A percentile compares a stretch with the other conserved stretches of the same genome.
These are phyloP conservation scores for Drosera spatulata DNA, from an alignment of 179 eudicot species.

Conservation along the genomic window DNA sequence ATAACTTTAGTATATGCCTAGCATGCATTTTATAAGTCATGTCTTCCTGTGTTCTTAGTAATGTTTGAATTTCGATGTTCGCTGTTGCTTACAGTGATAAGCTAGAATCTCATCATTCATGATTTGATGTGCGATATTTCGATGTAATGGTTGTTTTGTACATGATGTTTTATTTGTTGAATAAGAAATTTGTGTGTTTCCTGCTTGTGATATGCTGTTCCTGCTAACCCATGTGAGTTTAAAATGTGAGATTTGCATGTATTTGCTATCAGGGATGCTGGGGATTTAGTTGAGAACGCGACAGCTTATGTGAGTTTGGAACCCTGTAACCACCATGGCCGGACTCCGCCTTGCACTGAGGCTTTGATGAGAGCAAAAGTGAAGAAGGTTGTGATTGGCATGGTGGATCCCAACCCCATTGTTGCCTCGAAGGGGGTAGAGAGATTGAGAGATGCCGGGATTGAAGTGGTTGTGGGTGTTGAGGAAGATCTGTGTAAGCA, in stretches of 20 bases:
- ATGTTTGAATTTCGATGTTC: too few species aligned
- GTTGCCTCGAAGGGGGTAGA: constrained; percentile 73
- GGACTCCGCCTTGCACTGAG: constrained; percentile 93
- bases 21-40: too few species aligned
- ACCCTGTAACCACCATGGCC: constrained; percentile 92
- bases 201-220: neutral
- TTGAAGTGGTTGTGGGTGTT: constrained; percentile 67
- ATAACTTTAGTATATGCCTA: too few species aligned
- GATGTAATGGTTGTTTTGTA: too few species aligned
- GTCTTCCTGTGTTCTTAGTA: too few species aligned
- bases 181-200: neutral
- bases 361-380: constrained; percentile 83
- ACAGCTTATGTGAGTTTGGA: constrained; percentile 97
- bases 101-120: too few species aligned
- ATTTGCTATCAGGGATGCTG: constrained; percentile 89
- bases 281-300: constrained; percentile 76
- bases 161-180: too few species aligned
- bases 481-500: constrained; percentile 85
- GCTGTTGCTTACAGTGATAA: too few species aligned
- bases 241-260: constrained; percentile 39
- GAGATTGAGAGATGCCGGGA: constrained; percentile 66
- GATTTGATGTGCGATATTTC: constrained; percentile 18
- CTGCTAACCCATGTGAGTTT: constrained; percentile 11
- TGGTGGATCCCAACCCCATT: constrained; percentile 96
- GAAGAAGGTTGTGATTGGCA: constrained; percentile 82